Percentiles rank a stretch among this genome's conserved stretches.
phyloP scores from a whole-genome alignment of 352 stramenopile species.

The Thraustochytrium sp. region DNA sequence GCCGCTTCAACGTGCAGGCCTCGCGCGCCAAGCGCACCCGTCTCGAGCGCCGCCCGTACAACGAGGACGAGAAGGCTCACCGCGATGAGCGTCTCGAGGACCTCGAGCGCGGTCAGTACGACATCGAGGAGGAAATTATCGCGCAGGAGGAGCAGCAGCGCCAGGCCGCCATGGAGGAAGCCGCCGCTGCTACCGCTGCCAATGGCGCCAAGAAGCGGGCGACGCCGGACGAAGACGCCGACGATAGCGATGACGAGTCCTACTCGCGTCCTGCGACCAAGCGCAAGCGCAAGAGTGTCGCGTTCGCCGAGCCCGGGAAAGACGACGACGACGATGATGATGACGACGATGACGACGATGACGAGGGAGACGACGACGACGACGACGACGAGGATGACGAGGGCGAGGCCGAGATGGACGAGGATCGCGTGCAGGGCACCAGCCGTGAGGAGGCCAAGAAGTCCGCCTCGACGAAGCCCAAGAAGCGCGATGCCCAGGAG shows the following conservation, averaged over 20 bases:
- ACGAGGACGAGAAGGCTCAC: neutral
- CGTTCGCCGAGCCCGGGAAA: neutral
- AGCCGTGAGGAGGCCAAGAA: neutral
- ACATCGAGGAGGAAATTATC: conserved; percentile 1
- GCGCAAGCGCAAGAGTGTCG: neutral
- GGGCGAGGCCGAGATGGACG: neutral
- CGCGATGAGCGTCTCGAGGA: neutral
- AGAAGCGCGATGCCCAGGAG: neutral
- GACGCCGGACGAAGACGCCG: too few species aligned
- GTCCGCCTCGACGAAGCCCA: neutral
- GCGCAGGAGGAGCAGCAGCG: neutral
- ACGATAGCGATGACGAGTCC: neutral
- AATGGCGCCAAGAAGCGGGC: too few species aligned
- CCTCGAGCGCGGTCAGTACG: neutral
- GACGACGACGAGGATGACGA: neutral
- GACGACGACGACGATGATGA: neutral
- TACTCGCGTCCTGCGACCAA: neutral
- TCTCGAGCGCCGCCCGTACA: neutral
- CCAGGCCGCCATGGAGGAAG: neutral
- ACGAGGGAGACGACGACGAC: neutral
- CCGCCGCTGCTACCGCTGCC: neutral
- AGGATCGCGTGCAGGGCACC: neutral
- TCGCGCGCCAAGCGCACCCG: conserved; percentile 24
- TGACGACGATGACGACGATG: neutral
- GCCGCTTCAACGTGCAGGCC: neutral